These are phyloP conservation scores for Panicum miliaceum DNA, from an alignment of 176 grass and related monocot genomes.

Conservation along the genomic window DNA sequence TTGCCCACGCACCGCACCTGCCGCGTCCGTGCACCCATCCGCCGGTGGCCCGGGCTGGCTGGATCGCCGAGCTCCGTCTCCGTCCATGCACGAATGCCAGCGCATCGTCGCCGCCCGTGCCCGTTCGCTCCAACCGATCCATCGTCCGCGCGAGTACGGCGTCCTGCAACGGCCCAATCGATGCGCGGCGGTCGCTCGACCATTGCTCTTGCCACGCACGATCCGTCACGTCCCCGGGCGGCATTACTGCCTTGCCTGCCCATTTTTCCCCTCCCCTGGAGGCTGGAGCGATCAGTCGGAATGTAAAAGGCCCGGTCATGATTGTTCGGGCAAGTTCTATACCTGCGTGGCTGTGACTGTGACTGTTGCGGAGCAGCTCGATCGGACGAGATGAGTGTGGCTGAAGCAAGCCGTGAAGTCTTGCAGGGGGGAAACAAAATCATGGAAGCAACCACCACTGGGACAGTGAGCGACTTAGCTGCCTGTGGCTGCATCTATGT, in stretches of 20 bases:
- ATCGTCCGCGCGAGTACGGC: constrained; percentile 34
- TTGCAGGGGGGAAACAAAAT: constrained; percentile 23
- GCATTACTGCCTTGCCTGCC: constrained; percentile 44
- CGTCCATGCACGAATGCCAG: constrained; percentile 56
- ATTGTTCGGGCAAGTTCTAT: constrained; percentile 11
- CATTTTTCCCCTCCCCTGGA: constrained; percentile 41
- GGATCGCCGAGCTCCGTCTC: background rate
- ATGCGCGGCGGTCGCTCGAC: constrained; percentile 30
- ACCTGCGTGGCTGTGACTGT: background rate
- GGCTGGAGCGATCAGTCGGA: background rate
- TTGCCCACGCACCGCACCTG: constrained; percentile 29
- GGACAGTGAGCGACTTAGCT: background rate
- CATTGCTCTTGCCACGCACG: constrained; percentile 20
- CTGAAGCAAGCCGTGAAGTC: constrained; percentile 41
- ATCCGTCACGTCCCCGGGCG: background rate
- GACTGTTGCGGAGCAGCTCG: background rate
- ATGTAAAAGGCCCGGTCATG: constrained; percentile 6
- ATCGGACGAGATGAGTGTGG: constrained; percentile 32
- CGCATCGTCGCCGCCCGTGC: constrained; percentile 12
- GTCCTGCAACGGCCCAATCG: constrained; percentile 32
- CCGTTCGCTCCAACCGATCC: constrained; percentile 17
- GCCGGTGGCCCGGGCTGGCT: background rate
- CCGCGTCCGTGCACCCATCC: background rate
- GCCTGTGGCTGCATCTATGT: background rate
- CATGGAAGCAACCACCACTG: constrained; percentile 21